These are phyloP conservation scores for Citrus australasica DNA, from an alignment of 345 rosid species.

Conservation along the genomic window DNA sequence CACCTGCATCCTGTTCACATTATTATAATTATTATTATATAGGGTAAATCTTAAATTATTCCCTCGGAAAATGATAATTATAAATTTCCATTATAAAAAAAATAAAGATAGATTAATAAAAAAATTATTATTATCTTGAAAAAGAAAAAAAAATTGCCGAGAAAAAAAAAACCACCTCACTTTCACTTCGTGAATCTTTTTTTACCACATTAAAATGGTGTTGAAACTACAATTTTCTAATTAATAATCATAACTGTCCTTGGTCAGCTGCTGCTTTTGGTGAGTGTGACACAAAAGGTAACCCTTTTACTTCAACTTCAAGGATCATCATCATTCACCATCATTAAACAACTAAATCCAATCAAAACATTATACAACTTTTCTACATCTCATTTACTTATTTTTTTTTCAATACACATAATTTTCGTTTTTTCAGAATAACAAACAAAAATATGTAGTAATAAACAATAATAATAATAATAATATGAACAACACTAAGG, in stretches of 20 bases:
- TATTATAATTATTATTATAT: too few relatives aligned
- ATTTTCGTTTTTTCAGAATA: background rate
- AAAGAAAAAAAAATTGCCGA: too few relatives aligned
- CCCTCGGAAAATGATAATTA: too few relatives aligned
- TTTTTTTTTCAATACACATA: background rate
- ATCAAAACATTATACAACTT: background rate
- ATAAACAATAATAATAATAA: background rate
- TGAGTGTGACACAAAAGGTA: background rate
- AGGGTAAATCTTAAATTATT: too few relatives aligned
- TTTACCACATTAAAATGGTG: background rate
- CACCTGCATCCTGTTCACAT: background rate
- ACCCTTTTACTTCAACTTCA: conserved; percentile 1
- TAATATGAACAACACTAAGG: conserved; percentile 20
- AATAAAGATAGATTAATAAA: too few relatives aligned
- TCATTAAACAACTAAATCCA: background rate
- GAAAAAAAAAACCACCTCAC: background rate
- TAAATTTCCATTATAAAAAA: too few relatives aligned
- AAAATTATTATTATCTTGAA: too few relatives aligned
- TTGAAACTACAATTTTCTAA: background rate
- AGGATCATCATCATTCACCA: background rate
- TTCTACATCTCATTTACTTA: background rate
- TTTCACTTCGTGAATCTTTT: too few relatives aligned
- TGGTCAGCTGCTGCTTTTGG: background rate
- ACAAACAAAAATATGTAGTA: background rate
- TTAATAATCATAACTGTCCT: background rate